Percentiles rank a stretch among this genome's conserved stretches.
Evolutionary conservation across 306 rosid genomes (phyloP).

Genomic region (Hippophae rhamnoides): DNA sequence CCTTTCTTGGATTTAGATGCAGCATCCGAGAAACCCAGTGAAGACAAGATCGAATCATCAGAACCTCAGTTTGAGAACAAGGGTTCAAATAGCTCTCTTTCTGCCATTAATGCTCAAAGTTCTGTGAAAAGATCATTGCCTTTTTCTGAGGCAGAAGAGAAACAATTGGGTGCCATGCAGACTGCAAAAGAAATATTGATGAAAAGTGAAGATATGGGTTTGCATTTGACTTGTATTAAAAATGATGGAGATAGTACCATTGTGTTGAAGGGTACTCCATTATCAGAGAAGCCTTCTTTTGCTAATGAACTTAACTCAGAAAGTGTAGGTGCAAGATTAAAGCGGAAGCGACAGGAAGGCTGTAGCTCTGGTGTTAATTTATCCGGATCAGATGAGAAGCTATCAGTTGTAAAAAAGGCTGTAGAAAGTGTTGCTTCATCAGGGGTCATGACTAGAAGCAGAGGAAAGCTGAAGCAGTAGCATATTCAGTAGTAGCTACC

Average conservation of each 20-base stretch:
- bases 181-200: not conserved
- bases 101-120: slow-evolving; percentile 18
- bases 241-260: not conserved
- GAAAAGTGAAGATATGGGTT: not conserved
- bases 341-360: not conserved
- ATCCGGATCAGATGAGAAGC: too few relatives aligned
- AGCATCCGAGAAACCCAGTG: slow-evolving; percentile 20
- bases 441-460: not conserved
- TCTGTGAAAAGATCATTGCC: slow-evolving; percentile 41
- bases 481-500: not conserved
- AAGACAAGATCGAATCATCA: slow-evolving; percentile 21
- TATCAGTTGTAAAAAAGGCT: not conserved
- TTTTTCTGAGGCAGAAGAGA: slow-evolving; percentile 18
- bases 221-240: not conserved
- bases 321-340: not conserved
- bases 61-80: slow-evolving; percentile 20
- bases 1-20: slow-evolving; percentile 35
- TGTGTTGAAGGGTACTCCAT: not conserved
- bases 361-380: too few relatives aligned
- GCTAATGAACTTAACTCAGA: not conserved
- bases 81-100: slow-evolving; percentile 9
- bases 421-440: not conserved
- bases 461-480: not conserved
- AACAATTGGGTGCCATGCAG: not conserved
- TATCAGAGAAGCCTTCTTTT: not conserved